These are phyloP conservation scores for Gilbertella persicaria DNA, from an alignment of 371 early-diverging fungal species.

Conservation along the genomic window DNA sequence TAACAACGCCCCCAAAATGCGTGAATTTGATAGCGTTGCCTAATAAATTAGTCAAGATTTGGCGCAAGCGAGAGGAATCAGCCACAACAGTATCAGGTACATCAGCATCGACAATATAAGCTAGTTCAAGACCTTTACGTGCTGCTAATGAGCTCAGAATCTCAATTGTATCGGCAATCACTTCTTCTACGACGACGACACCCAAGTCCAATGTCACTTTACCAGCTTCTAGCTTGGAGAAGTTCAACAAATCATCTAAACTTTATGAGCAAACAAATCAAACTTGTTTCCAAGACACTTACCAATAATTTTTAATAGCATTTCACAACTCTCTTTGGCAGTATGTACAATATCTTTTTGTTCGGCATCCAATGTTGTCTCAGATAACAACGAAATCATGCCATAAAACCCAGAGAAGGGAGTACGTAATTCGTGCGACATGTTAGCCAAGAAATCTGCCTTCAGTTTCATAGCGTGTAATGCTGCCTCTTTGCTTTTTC, in stretches of 20 bases:
- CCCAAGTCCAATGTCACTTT: slow-evolving; percentile 49
- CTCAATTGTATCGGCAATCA: slow-evolving; percentile 55
- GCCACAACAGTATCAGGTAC: slow-evolving; percentile 47
- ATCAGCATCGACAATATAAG: slow-evolving; percentile 47
- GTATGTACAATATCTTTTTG: slow-evolving; percentile 61
- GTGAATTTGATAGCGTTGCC: slow-evolving; percentile 75
- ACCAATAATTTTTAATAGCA: slow-evolving; percentile 52
- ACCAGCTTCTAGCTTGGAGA: slow-evolving; percentile 58
- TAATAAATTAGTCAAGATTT: slow-evolving; percentile 48
- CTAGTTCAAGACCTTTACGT: slow-evolving; percentile 53
- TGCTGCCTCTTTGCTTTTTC: slow-evolving; percentile 55
- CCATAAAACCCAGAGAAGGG: slow-evolving; percentile 69
- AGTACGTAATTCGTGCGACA: slow-evolving; percentile 63
- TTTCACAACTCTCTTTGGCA: slow-evolving; percentile 63
- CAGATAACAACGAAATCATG: slow-evolving; percentile 60
- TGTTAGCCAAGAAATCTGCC: slow-evolving; percentile 61
- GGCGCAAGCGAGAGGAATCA: slow-evolving; percentile 49
- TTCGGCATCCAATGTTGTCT: slow-evolving; percentile 58
- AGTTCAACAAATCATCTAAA: slow-evolving; percentile 50
- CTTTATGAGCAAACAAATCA: neutral
- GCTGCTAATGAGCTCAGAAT: slow-evolving; percentile 54
- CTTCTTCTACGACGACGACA: slow-evolving; percentile 56
- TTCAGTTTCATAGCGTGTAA: slow-evolving; percentile 50
- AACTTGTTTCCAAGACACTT: slow-evolving; percentile 1
- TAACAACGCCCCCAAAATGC: slow-evolving; percentile 56